Base-by-base conservation (phyloP, 208 protist species). In the Acanthamoeba lenticulata region DNA sequence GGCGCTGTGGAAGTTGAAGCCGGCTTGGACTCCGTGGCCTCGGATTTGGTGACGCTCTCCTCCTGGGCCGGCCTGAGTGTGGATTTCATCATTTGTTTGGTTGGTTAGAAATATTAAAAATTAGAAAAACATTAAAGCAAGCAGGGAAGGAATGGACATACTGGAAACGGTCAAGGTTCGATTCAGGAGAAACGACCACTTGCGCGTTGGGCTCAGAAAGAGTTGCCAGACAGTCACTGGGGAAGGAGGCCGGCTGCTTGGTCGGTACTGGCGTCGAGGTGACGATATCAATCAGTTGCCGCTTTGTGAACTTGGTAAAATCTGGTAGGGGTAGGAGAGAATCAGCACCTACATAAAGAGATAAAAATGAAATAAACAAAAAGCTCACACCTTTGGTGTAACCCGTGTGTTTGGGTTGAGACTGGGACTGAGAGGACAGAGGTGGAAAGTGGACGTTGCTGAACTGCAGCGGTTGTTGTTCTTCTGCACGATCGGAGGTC, bases 291-390 rank as follows among this genome's bases (percentile, higher is more conserved):
- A 83, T 83, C 42, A 83, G 29, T 27, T 83, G 72, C 72, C 49
- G 11, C 72, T 83, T 83, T 83, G 72, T 83, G 72, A 83, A 83
- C 72, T 83, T 83, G 38, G 72, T 83, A 29, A 83, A 83, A 83
- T 83, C 72, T 83, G 42, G 21, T 27, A 60, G 15, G 21, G 21
- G n/a, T n/a, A n/a, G n/a, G n/a, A n/a, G n/a, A n/a, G n/a, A n/a
- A n/a, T n/a, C n/a, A n/a, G n/a, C n/a, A n/a, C n/a, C n/a, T 34
- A 2, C 29, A 79, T n/a, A 42, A 9, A 79, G 32, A 74, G 36
- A 29, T 40, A 74, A 74, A n/a, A n/a, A n/a, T n/a, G n/a, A n/a
- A n/a, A n/a, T n/a, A n/a, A n/a, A n/a, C n/a, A n/a, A n/a, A n/a
- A n/a, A n/a, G n/a, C n/a, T n/a, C n/a, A n/a, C 42, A 83, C 72